A percentile compares a stretch with the other conserved stretches of the same genome.
phyloP scores from a whole-genome alignment of 495 filamentous ascomycete species.

The Penicillium atrosanguineum region DNA sequence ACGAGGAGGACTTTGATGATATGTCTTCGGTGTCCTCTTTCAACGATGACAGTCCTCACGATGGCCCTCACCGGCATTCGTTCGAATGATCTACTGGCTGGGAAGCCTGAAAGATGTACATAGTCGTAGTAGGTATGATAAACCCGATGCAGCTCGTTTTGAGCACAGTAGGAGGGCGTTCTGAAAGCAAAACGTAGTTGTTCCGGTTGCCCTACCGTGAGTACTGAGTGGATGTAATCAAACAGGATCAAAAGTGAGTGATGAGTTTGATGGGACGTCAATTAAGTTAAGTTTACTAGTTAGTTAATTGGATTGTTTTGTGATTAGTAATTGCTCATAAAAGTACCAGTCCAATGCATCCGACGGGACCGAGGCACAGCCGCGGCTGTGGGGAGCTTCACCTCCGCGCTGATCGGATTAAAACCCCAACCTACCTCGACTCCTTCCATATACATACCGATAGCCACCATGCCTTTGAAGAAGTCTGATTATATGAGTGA shows the following conservation, averaged over 20 bases:
- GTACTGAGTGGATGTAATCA: neutral
- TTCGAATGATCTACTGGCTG: neutral
- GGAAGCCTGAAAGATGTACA: too few species aligned
- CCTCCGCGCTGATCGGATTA: conserved; percentile 5
- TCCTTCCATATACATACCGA: neutral
- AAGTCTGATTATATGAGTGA: conserved; percentile 74
- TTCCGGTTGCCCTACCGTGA: too few species aligned
- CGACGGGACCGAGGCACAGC: conserved; percentile 21
- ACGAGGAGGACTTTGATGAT: conserved; percentile 27
- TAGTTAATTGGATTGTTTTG: neutral
- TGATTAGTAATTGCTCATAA: neutral
- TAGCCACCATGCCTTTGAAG: conserved; percentile 52
- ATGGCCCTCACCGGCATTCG: neutral
- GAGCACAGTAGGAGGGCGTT: too few species aligned
- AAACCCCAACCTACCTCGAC: neutral
- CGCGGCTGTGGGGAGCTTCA: conserved; percentile 18
- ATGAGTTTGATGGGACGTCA: too few species aligned
- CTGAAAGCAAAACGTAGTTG: too few species aligned
- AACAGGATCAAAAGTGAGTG: neutral
- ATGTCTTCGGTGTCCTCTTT: conserved; percentile 40
- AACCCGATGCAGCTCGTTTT: too few species aligned
- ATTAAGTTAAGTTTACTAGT: too few species aligned
- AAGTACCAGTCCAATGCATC: neutral
- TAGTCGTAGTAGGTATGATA: too few species aligned
- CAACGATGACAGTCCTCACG: conserved; percentile 12